A percentile compares a stretch with the other conserved stretches of the same genome.
Conservation (phyloP, 495 filamentous ascomycete species). For the Neurospora sp. region DNA sequence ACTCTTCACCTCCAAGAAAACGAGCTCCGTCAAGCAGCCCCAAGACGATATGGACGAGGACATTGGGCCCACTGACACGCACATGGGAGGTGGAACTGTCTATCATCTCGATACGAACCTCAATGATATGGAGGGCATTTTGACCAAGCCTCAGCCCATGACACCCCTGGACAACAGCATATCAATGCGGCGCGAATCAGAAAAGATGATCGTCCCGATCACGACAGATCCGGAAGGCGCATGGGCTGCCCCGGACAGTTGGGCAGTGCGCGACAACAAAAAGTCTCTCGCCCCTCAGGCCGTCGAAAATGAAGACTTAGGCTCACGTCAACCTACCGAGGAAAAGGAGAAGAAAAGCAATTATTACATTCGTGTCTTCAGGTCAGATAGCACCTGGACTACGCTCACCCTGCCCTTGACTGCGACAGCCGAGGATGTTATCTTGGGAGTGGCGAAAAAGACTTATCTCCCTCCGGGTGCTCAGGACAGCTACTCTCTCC, state of each 20-base stretch:
- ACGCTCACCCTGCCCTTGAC: conserved; percentile 74
- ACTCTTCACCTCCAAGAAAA: conserved; percentile 40
- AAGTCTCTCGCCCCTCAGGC: conserved; percentile 31
- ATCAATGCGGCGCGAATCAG: conserved; percentile 42
- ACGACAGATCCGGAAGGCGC: conserved; percentile 28
- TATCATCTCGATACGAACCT: conserved; percentile 80
- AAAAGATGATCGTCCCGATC: conserved; percentile 24
- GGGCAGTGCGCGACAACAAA: conserved; percentile 69
- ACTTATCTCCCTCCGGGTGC: conserved; percentile 75
- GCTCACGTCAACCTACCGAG: conserved; percentile 28
- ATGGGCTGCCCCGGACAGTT: conserved; percentile 91
- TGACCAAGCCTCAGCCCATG: conserved; percentile 52
- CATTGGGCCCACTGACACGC: conserved; percentile 33
- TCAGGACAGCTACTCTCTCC: conserved; percentile 85
- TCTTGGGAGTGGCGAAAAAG: conserved; percentile 77
- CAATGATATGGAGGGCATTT: conserved; percentile 71
- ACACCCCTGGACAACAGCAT: conserved; percentile 51
- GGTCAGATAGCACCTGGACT: conserved; percentile 85
- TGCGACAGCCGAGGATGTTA: conserved; percentile 73
- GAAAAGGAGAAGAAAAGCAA: conserved; percentile 52
- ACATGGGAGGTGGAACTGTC: conserved; percentile 30
- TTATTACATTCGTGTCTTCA: conserved; percentile 94
- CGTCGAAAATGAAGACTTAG: conserved; percentile 37
- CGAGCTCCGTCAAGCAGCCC: conserved; percentile 23
- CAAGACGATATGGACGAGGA: conserved; percentile 39